Conservation (phyloP, 2,329 filamentous ascomycete genomes). For the Aureobasidium lini region DNA sequence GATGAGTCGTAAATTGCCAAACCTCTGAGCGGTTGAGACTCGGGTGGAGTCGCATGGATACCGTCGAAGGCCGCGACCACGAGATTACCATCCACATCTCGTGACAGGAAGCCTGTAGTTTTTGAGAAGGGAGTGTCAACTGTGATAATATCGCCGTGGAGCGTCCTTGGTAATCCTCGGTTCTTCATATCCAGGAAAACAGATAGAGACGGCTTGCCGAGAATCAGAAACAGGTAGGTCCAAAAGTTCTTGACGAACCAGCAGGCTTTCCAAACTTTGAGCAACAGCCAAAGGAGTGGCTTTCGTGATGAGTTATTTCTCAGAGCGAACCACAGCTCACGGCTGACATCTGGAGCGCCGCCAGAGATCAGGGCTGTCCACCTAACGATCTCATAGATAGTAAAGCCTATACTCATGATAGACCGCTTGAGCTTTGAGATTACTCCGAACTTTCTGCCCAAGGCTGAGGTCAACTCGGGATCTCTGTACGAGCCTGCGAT, state of each 20-base stretch:
- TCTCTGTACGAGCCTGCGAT: background rate
- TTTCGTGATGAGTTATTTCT: constrained; percentile 1
- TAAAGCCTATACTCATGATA: background rate
- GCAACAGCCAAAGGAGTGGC: constrained; percentile 12
- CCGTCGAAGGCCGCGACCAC: constrained; percentile 13
- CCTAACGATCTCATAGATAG: constrained; percentile 10
- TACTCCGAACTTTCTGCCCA: background rate
- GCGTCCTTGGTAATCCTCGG: constrained; percentile 12
- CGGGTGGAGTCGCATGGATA: background rate
- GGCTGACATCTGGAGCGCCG: constrained; percentile 13
- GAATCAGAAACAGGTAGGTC: constrained; percentile 12
- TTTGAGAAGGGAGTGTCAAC: constrained; percentile 15
- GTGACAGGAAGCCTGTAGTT: constrained; percentile 15
- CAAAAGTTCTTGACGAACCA: constrained; percentile 16
- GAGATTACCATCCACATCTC: constrained; percentile 8
- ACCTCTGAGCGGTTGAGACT: constrained; percentile 1
- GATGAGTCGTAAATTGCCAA: constrained; percentile 14
- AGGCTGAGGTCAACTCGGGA: constrained; percentile 3
- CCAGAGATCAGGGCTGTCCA: constrained; percentile 16
- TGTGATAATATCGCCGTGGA: constrained; percentile 11
- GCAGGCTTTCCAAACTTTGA: constrained; percentile 17
- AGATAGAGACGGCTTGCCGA: background rate
- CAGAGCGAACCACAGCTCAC: constrained; percentile 16
- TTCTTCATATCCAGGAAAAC: constrained; percentile 6
- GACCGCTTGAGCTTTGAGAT: background rate